Base-by-base conservation (phyloP, 805 yeast species). In the Wickerhamomyces sydowiorum region DNA sequence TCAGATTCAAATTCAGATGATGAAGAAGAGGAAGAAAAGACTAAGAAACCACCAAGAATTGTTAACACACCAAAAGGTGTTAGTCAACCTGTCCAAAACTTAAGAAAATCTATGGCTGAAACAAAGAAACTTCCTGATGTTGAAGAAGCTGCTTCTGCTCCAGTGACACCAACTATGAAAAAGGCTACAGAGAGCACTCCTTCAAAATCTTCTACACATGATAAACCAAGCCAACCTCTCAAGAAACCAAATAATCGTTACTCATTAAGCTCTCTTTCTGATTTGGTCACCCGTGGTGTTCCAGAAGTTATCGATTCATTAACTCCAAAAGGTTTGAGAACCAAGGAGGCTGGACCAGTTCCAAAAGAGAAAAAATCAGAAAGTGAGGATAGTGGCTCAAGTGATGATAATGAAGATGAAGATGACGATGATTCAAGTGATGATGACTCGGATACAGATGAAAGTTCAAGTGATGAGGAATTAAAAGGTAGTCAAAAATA, bases 241-340 rank as follows among this genome's bases (percentile, higher is more conserved):
- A 29, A 35, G 36, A 28, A 14, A 18, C 46, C 40, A 38, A 57
- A 57, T 23, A 61, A 55, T 14, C 62, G 68, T 27, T 56, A 62
- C 9, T 73, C 81, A 0, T 67, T 78, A 41, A 65, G 67, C 39
- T 75, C 85, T 1, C 60, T 82, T 25, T 72, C 77, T 3, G 84
- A 81, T 45, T 62, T 82, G 44, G 80, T 73, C 5, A 68, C 72
- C n/a, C 67, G 81, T 40, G 88, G 86, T 4, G 71, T 82, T 12
- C 89, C 89, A 2, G 85, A 76, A 18, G 86, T 82, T 0, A 72
- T 69, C 42, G 86, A 80, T 36, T 65, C 66, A 18, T 45, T 56
- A 25, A 49, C 59, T 1, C 61, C 61, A 37, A 44, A 39, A 19
- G 21, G 56, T 19, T 50, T 48, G 23, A 49, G 55, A 39, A 32